Conservation (phyloP, 2,329 filamentous ascomycete genomes). For the Pezizomycotina sp. region DNA sequence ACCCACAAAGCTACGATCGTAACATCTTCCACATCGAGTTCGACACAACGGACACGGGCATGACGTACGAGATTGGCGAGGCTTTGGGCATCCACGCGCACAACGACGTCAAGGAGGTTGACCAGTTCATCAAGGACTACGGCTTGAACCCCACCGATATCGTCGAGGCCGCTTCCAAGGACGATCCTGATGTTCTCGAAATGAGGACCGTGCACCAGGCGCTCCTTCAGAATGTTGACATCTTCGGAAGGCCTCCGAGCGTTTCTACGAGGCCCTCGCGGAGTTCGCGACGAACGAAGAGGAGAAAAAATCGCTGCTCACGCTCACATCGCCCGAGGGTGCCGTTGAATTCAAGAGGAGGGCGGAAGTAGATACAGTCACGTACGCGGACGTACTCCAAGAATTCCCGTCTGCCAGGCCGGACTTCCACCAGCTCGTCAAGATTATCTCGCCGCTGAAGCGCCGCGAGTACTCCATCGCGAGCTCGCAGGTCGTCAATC, state of each 20-base stretch:
- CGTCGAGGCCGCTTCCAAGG: slow-evolving; percentile 79
- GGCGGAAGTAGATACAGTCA: slow-evolving; percentile 76
- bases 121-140: slow-evolving; percentile 79
- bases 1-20: slow-evolving; percentile 82
- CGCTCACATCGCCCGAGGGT: slow-evolving; percentile 61
- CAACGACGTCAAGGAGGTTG: slow-evolving; percentile 65
- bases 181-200: slow-evolving; percentile 57
- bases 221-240: slow-evolving; percentile 80
- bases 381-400: slow-evolving; percentile 74
- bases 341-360: slow-evolving; percentile 83
- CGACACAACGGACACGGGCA: slow-evolving; percentile 74
- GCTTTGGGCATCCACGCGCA: slow-evolving; percentile 91
- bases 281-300: slow-evolving; percentile 69
- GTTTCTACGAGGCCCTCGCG: slow-evolving; percentile 85
- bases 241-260: slow-evolving; percentile 91
- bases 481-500: slow-evolving; percentile 86
- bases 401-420: slow-evolving; percentile 85
- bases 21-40: slow-evolving; percentile 99
- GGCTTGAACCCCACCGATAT: slow-evolving; percentile 66
- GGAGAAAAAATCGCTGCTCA: slow-evolving; percentile 64
- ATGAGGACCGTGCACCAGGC: slow-evolving; percentile 87
- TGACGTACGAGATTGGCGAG: slow-evolving; percentile 94
- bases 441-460: slow-evolving; percentile 82
- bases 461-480: slow-evolving; percentile 98
- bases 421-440: slow-evolving; percentile 69